Conservation (phyloP, 2,329 filamentous ascomycete species). For the Atkinsonella hypoxylon region DNA sequence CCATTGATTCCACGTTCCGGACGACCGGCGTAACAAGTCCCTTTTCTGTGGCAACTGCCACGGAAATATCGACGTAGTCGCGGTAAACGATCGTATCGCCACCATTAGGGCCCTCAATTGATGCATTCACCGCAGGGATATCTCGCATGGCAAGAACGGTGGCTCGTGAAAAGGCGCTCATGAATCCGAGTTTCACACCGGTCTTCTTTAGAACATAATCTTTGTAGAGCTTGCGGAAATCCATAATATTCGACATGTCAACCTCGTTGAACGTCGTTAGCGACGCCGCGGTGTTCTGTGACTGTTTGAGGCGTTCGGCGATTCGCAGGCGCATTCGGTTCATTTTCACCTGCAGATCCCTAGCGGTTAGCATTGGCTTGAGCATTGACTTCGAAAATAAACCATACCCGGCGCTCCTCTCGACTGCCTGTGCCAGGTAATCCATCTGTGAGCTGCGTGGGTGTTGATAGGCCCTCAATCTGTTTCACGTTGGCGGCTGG, state of each 20-base stretch:
- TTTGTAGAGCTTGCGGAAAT: conserved; percentile 95
- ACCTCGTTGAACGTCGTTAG: conserved; percentile 99
- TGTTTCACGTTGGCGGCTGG: conserved; percentile 15
- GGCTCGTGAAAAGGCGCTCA: conserved; percentile 92
- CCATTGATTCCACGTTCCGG: conserved; percentile 79
- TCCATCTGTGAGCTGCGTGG: conserved; percentile 6
- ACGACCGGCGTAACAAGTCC: conserved; percentile 94
- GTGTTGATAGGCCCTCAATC: conserved; percentile 15
- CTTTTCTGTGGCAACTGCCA: conserved; percentile 95
- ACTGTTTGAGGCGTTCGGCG: conserved; percentile 95
- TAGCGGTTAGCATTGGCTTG: not conserved
- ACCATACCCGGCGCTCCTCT: conserved; percentile 74
- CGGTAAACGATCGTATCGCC: conserved; percentile 97
- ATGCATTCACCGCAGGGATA: conserved; percentile 88
- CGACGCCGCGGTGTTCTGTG: conserved; percentile 94
- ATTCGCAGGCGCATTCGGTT: conserved; percentile 98
- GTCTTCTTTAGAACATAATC: conserved; percentile 93
- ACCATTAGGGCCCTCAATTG: conserved; percentile 87
- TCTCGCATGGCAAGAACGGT: conserved; percentile 88
- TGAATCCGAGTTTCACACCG: conserved; percentile 97
- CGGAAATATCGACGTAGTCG: conserved; percentile 95
- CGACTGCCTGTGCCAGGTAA: conserved; percentile 48
- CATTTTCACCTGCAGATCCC: conserved; percentile 77
- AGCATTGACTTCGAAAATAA: no score
- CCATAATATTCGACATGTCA: conserved; percentile 96